Percentiles rank a stretch among this genome's conserved stretches.
These are phyloP conservation scores for Myriosclerotinia duriaeana DNA, from an alignment of 2,329 filamentous ascomycete genomes.

Conservation along the genomic window DNA sequence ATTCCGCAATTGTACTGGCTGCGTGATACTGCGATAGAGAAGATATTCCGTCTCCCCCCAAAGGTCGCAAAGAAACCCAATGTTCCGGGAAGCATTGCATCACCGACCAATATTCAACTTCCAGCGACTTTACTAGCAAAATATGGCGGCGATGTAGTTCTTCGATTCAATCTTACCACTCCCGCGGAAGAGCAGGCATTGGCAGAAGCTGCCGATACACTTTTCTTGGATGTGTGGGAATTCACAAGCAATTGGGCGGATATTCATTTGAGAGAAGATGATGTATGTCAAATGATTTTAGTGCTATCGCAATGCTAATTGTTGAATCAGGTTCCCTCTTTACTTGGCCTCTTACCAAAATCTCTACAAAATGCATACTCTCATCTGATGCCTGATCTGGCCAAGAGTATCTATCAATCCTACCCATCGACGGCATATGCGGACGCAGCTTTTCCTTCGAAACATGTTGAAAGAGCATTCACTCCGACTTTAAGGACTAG, in stretches of 20 bases:
- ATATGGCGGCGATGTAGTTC: slow-evolving; percentile 80
- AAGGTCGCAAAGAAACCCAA: slow-evolving; percentile 31
- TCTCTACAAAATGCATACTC: slow-evolving; percentile 71
- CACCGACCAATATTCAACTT: slow-evolving; percentile 39
- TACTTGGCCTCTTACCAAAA: slow-evolving; percentile 74
- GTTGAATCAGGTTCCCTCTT: slow-evolving; percentile 56
- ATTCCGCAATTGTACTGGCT: slow-evolving; percentile 54
- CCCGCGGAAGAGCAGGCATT: slow-evolving; percentile 68
- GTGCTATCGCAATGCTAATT: slow-evolving; percentile 25
- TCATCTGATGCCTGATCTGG: slow-evolving; percentile 76
- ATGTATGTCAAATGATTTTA: slow-evolving; percentile 51
- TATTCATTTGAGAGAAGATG: slow-evolving; percentile 72
- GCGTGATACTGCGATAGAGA: slow-evolving; percentile 51
- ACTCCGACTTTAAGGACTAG: slow-evolving; percentile 36
- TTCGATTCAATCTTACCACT: slow-evolving; percentile 79
- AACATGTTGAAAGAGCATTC: slow-evolving; percentile 36
- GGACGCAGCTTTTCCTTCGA: slow-evolving; percentile 30
- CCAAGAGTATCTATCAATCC: slow-evolving; percentile 72
- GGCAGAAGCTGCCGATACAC: slow-evolving; percentile 67
- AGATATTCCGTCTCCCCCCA: slow-evolving; percentile 48
- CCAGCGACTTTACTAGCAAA: slow-evolving; percentile 43
- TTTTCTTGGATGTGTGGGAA: slow-evolving; percentile 90
- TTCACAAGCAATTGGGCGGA: slow-evolving; percentile 81
- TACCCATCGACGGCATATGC: slow-evolving; percentile 51
- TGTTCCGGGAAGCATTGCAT: slow-evolving; percentile 26